Base-by-base conservation (phyloP, 495 filamentous ascomycete species). In the Penicillium cataractarum region DNA sequence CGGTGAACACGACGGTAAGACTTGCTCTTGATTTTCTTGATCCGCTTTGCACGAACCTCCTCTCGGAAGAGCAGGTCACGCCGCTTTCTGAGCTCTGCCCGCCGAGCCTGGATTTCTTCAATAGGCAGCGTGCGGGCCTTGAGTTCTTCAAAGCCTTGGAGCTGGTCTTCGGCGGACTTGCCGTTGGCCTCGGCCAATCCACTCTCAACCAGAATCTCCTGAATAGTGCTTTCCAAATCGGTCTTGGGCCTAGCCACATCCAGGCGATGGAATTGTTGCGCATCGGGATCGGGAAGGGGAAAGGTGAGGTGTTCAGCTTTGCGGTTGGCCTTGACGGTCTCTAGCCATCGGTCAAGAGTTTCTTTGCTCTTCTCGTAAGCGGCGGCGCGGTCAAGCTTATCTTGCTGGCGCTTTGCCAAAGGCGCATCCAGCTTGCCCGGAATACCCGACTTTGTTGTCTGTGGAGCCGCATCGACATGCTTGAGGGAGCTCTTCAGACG, bases 11-110 rank as follows among this genome's bases (percentile, higher is more conserved):
- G 87, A 19, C 92, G 89, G 70, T 93, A 99, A 0, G 92, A 85
- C 70, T 97, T 98, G 67, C 89, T 93, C 80, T 99, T 99, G 73
- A 99, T 99, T 80, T 97, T 98, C 75, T 97, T 97, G 74, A 99
- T 90, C 3, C 95, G 88, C 76, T 94, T 97, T 4, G 92, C 85
- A 55, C 92, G 87, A 0, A 89, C 84, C 73, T 96, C 90, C 72
- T 99, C 96, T n/a, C 94, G 84, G 61, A 96, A 97, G 51, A 96
- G 79, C 6, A 97, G 76, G 64, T 98, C 95, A 59, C 96, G 81
- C 57, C 90, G 86, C 65, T 85, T 88, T 10, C 93, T 87, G 31
- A 96, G 82, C 68, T 97, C 88, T 8, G 87, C 87, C 35, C 87
- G 83, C 2, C 92, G 82, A 21, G 87, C 87, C 69, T 88, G 85